Evolutionary conservation across 768 basidiomycete species (phyloP), one percentile per base, ranked within the genome.

Genomic region (Serendipita vermifera): DNA sequence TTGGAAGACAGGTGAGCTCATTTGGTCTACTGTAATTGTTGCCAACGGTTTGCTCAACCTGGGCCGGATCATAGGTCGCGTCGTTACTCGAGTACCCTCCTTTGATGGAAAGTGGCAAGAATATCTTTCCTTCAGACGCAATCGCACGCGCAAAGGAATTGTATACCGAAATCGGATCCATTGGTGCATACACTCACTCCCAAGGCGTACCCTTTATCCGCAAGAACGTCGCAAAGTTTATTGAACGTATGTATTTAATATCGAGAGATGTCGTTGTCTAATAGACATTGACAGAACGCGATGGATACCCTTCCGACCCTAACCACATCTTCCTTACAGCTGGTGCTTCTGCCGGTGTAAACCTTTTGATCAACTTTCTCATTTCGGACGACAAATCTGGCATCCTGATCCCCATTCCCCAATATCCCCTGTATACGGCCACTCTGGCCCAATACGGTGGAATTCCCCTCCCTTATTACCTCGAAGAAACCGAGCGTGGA

Each of bases 401-500:
- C 5, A 77, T 94, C 63, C 78, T 94, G 55, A 96, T 98, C 64
- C 94, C 94, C 31, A 98, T 99, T 60, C 94, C 94, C 2, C 94
- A 99, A 71, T 98, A 99, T 68, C 94, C 94, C 1, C 77, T 99
- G 9, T 99, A 99, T 70, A 97, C 93, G 33, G 94, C 94, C 31
- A 82, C 92, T 1, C 81, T 99, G 51, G 87, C 94, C 1, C 85
- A 91, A 63, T 80, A 79, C 67, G 75, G 76, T 40, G 93, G 92
- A n/a, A 72, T 77, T 3, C 73, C 87, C 0, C 72, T 97, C 38
- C 88, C 91, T 0, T 99, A 98, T 70, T 80, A 87, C 69, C 84
- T 98, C 17, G 81, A 90, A 61, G 93, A 96, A 68, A 64, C 77
- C 1, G 71, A 78, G 2, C 46, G 29, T 31, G 85, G 70, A 43